Conservation (phyloP, 192 early-diverging fungal genomes). For the Rhizophagus sp. region DNA sequence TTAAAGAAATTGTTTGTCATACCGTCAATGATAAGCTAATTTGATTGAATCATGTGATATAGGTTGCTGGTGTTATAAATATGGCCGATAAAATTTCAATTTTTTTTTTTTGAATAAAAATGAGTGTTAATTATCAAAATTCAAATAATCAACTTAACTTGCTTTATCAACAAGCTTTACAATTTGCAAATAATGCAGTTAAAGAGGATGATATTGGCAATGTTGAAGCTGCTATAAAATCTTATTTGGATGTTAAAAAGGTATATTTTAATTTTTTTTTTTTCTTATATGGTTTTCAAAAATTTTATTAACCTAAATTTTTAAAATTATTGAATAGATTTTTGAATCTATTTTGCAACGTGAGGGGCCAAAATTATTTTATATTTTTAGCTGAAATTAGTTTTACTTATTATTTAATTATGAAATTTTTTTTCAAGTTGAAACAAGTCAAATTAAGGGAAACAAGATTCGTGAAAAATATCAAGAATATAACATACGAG, state of each 20-base stretch:
- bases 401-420: too few relatives aligned
- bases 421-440: neutral
- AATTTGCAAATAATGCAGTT: neutral
- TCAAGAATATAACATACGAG: neutral
- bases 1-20: too few relatives aligned
- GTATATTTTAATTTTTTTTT: neutral
- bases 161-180: neutral
- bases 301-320: neutral
- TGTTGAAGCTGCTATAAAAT: neutral
- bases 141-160: neutral
- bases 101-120: neutral
- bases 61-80: too few relatives aligned
- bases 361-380: neutral
- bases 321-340: neutral
- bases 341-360: neutral
- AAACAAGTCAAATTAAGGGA: neutral
- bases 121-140: neutral
- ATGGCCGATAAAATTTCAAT: too few relatives aligned
- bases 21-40: too few relatives aligned
- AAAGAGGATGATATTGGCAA: neutral
- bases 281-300: neutral
- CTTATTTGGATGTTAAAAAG: neutral
- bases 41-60: too few relatives aligned
- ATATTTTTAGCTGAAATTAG: too few relatives aligned
- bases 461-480: neutral